Percentiles rank a stretch among this genome's conserved stretches.
phyloP scores from a whole-genome alignment of 768 basidiomycete genomes.

The Rhizopogon roseolus region DNA sequence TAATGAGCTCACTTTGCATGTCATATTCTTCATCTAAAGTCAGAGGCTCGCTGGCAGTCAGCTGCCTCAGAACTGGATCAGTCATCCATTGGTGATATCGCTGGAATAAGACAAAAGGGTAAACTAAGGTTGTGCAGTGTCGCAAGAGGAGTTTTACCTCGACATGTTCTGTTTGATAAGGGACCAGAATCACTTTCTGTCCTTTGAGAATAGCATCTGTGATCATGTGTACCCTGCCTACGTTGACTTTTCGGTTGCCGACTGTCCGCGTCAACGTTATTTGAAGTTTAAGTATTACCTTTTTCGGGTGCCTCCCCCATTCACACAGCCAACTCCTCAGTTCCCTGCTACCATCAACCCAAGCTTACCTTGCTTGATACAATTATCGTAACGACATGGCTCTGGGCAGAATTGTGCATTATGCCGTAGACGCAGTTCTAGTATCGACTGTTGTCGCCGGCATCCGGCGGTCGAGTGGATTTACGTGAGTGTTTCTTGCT shows the following conservation, averaged over 20 bases:
- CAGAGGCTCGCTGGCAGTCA: conserved; percentile 84
- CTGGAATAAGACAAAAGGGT: conserved; percentile 28
- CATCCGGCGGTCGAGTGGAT: conserved; percentile 85
- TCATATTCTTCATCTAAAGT: conserved; percentile 77
- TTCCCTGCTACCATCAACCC: neutral
- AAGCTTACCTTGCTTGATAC: neutral
- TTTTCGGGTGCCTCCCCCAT: neutral
- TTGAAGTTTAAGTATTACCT: neutral
- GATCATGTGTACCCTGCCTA: conserved; percentile 9
- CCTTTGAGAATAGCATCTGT: conserved; percentile 51
- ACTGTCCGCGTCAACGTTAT: neutral
- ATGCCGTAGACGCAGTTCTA: conserved; percentile 78
- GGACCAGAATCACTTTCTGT: conserved; percentile 67
- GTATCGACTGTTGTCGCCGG: conserved; percentile 90
- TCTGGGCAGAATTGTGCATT: conserved; percentile 72
- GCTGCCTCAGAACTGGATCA: conserved; percentile 59
- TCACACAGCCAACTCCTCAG: neutral
- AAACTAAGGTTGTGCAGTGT: neutral
- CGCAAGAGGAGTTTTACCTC: conserved; percentile 6
- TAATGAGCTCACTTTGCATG: conserved; percentile 69
- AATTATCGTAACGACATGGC: conserved; percentile 35
- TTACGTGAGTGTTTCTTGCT: conserved; percentile 56
- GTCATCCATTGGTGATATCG: conserved; percentile 91
- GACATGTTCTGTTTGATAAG: conserved; percentile 63
- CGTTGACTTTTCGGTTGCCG: too few species aligned